phyloP scores from a whole-genome alignment of 1,139 yeast species.

The Taiozyma sp. region DNA sequence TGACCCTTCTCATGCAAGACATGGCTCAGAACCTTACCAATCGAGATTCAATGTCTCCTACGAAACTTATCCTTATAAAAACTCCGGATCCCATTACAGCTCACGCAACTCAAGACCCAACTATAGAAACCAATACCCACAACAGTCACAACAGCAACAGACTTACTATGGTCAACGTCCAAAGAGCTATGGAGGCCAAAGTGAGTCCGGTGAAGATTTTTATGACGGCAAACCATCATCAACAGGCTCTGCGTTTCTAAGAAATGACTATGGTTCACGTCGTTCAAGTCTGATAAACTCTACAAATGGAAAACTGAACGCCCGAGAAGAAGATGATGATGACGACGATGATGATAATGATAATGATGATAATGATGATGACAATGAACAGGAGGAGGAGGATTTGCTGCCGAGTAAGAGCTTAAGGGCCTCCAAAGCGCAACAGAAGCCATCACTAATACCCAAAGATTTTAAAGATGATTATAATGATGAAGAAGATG shows the following conservation, averaged over 20 bases:
- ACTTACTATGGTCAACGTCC: not conserved
- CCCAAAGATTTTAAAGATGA: conserved; percentile 22
- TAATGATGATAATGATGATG: not conserved
- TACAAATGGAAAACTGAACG: not conserved
- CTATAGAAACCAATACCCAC: not conserved
- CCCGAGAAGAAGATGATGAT: not conserved
- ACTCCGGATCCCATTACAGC: not conserved
- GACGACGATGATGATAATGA: not conserved
- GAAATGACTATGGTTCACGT: not conserved
- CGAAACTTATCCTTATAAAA: not conserved
- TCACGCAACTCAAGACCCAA: not conserved
- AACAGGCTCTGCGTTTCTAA: not conserved
- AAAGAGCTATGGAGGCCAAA: not conserved
- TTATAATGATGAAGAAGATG: conserved; percentile 20
- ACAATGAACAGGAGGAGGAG: not conserved
- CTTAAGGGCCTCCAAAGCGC: not conserved
- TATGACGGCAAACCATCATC: not conserved
- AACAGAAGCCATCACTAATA: conserved; percentile 18
- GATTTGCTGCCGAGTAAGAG: not conserved
- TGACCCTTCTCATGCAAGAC: not conserved
- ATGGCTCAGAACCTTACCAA: not conserved
- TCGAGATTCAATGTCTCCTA: not conserved
- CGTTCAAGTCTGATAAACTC: not conserved
- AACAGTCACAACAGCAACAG: not conserved
- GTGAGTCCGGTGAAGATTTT: not conserved